Percentiles rank a stretch among this genome's conserved stretches.
These are phyloP conservation scores for Funneliformis caledonium DNA, from an alignment of 371 early-diverging fungal species.

Conservation along the genomic window DNA sequence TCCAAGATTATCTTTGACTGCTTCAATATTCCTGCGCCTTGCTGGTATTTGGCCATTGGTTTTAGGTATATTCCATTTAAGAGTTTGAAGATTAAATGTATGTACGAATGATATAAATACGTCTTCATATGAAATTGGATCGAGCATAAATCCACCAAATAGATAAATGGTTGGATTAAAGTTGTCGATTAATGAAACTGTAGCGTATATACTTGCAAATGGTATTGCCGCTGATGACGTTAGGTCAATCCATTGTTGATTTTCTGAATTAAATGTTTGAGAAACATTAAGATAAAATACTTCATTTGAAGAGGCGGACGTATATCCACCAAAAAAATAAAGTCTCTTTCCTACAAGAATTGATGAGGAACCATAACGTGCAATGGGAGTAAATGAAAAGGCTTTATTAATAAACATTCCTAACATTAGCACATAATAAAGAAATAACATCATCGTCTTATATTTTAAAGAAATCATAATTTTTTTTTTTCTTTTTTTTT, in stretches of 20 bases:
- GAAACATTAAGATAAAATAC: background rate
- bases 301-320: background rate
- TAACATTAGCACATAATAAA: too few species aligned
- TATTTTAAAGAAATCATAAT: too few species aligned
- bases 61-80: background rate
- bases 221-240: background rate
- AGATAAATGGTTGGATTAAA: background rate
- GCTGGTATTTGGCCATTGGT: background rate
- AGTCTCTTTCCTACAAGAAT: background rate
- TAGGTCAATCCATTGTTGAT: background rate
- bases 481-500: too few species aligned
- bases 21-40: background rate
- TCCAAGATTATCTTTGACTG: background rate
- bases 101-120: background rate
- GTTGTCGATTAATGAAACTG: background rate
- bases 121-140: too few species aligned
- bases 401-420: background rate
- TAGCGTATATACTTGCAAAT: too few species aligned
- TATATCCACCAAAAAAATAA: slow-evolving; percentile 5
- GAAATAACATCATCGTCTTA: too few species aligned
- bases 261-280: background rate
- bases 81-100: background rate
- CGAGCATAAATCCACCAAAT: background rate
- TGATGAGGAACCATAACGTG: background rate
- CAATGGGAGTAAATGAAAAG: background rate